phyloP scores from a whole-genome alignment of 371 early-diverging fungal species.

The Circinella umbellata region DNA sequence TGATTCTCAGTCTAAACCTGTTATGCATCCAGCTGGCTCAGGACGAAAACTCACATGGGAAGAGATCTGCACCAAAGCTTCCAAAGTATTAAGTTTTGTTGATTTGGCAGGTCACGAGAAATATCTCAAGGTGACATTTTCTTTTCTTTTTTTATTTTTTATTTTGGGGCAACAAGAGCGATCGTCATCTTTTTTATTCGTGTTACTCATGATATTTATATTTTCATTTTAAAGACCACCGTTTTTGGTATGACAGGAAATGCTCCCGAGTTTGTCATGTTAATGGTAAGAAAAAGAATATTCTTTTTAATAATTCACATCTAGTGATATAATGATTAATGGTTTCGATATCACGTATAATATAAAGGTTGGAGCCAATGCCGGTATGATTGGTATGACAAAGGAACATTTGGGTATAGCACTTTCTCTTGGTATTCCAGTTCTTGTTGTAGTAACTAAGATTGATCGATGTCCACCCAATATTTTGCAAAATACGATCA shows the following conservation, averaged over 20 bases:
- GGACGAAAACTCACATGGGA: slow-evolving; percentile 81
- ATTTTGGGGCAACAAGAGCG: too few species aligned
- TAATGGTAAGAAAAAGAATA: slow-evolving; percentile 65
- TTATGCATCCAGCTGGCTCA: slow-evolving; percentile 40
- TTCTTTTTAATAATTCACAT: too few species aligned
- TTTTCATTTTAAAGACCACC: slow-evolving; percentile 63
- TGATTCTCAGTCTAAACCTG: slow-evolving; percentile 63
- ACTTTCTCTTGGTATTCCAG: slow-evolving; percentile 84
- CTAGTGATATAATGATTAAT: too few species aligned
- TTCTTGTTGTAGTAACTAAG: slow-evolving; percentile 90
- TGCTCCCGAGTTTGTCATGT: slow-evolving; percentile 89
- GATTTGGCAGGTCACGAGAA: slow-evolving; percentile 95
- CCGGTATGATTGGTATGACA: slow-evolving; percentile 93
- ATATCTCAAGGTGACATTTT: slow-evolving; percentile 72
- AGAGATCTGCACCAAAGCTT: slow-evolving; percentile 74
- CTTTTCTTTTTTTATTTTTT: too few species aligned
- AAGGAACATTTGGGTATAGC: slow-evolving; percentile 93
- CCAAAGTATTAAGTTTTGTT: slow-evolving; percentile 86
- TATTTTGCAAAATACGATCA: slow-evolving; percentile 82
- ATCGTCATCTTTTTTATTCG: neutral
- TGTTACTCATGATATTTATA: neutral
- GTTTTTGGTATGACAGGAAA: slow-evolving; percentile 93
- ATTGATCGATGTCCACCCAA: slow-evolving; percentile 92
- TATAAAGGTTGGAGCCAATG: slow-evolving; percentile 78
- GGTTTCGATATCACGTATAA: too few species aligned